Conservation (phyloP, 768 basidiomycete genomes). For the Porpolomopsis calyptriformis region DNA sequence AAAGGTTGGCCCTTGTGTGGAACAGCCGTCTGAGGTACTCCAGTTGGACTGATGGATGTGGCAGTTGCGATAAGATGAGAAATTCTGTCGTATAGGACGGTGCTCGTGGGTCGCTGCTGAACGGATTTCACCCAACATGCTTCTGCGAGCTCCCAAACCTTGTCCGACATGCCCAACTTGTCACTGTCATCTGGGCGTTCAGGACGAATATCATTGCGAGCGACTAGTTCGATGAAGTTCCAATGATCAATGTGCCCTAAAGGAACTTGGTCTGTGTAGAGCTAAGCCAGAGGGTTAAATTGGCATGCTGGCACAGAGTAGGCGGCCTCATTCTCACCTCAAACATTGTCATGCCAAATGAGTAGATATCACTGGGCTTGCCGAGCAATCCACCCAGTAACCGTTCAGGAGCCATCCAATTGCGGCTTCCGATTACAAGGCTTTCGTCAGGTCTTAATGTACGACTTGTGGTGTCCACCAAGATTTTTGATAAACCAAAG, state of each 20-base stretch:
- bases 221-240: conserved; percentile 10
- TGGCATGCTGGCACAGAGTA: neutral
- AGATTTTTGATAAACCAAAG: neutral
- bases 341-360: conserved; percentile 16
- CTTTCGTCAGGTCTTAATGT: too few species aligned
- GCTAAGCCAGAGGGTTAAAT: conserved; percentile 5
- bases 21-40: neutral
- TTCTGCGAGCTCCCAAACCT: neutral
- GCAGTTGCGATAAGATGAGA: neutral
- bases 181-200: conserved; percentile 1
- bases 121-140: neutral
- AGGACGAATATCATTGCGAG: neutral
- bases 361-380: conserved; percentile 14
- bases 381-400: conserved; percentile 8
- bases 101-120: neutral
- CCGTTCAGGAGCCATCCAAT: conserved; percentile 15
- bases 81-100: neutral
- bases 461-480: neutral
- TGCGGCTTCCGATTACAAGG: conserved; percentile 11
- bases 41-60: neutral
- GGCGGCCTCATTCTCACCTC: conserved; percentile 8
- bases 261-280: conserved; percentile 8
- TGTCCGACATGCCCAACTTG: neutral
- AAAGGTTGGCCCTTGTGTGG: neutral
- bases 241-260: conserved; percentile 4